These are phyloP conservation scores for Phytophthora nicotianae DNA, from an alignment of 352 stramenopile genomes.

Conservation along the genomic window DNA sequence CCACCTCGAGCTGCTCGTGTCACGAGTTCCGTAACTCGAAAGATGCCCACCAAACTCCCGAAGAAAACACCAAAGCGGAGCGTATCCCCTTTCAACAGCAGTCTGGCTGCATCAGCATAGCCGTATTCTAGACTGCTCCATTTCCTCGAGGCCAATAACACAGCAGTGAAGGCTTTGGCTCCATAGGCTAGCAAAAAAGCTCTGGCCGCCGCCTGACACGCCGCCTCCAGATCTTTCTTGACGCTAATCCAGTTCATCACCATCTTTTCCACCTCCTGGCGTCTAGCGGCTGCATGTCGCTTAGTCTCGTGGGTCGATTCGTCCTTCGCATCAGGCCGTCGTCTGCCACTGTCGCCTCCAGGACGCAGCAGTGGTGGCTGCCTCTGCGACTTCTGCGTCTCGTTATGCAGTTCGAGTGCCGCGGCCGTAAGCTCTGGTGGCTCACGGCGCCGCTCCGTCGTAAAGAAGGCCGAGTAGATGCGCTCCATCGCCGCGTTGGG, in stretches of 20 bases:
- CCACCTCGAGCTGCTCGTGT: slow-evolving; percentile 48
- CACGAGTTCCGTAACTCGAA: slow-evolving; percentile 66
- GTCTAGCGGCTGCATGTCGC: slow-evolving; percentile 38
- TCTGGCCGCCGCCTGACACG: slow-evolving; percentile 50
- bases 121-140: slow-evolving; percentile 79
- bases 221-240: slow-evolving; percentile 53
- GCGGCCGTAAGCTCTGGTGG: slow-evolving; percentile 58
- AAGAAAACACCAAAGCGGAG: slow-evolving; percentile 84
- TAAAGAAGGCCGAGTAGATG: slow-evolving; percentile 89
- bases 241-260: slow-evolving; percentile 34
- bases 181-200: slow-evolving; percentile 81
- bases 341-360: slow-evolving; percentile 10
- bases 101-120: slow-evolving; percentile 74
- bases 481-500: slow-evolving; percentile 62
- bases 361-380: slow-evolving; percentile 4
- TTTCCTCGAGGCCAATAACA: slow-evolving; percentile 79
- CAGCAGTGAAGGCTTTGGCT: slow-evolving; percentile 81
- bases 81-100: slow-evolving; percentile 70
- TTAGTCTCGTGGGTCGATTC: slow-evolving; percentile 30
- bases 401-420: slow-evolving; percentile 71
- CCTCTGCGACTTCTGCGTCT: slow-evolving; percentile 38
- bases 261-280: slow-evolving; percentile 42
- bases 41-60: slow-evolving; percentile 74
- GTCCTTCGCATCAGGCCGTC: slow-evolving; percentile 9
- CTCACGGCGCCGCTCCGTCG: slow-evolving; percentile 45